Percentiles rank a stretch among this genome's conserved stretches.
phyloP scores from a whole-genome alignment of 2,329 filamentous ascomycete genomes.

The Cladosporium oxysporum region DNA sequence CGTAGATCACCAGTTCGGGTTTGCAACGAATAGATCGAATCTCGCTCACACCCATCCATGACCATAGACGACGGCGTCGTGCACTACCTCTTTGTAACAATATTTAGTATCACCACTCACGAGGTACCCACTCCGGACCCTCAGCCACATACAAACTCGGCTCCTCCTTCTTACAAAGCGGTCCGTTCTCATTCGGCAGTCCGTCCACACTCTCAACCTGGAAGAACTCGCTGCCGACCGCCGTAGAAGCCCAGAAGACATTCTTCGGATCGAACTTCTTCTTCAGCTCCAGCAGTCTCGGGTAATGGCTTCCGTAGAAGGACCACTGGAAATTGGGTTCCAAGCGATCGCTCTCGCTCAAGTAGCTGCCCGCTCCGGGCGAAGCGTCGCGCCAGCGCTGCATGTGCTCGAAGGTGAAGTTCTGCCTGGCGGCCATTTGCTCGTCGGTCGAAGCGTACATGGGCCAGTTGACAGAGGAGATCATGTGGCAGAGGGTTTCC shows the following conservation, averaged over 20 bases:
- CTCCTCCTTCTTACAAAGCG: constrained; percentile 10
- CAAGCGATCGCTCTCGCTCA: constrained; percentile 48
- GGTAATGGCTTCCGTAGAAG: constrained; percentile 36
- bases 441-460: not conserved
- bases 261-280: constrained; percentile 26
- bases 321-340: constrained; percentile 36
- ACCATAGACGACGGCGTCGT: not conserved
- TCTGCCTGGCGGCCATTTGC: constrained; percentile 10
- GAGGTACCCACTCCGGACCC: constrained; percentile 13
- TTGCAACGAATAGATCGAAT: too few species aligned
- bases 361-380: constrained; percentile 45
- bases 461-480: constrained; percentile 7
- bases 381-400: constrained; percentile 41
- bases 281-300: constrained; percentile 34
- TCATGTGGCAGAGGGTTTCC: constrained; percentile 16
- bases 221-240: constrained; percentile 21
- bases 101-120: not conserved
- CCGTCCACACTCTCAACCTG: constrained; percentile 16
- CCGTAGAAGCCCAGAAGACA: constrained; percentile 27
- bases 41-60: not conserved
- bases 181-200: constrained; percentile 17
- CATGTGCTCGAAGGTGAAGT: constrained; percentile 18
- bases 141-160: constrained; percentile 18
- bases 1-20: too few species aligned
- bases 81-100: too few species aligned